Evolutionary conservation across 441 rosid genomes (phyloP), one percentile per base, ranked within the genome.

Genomic region (Arabidopsis hybrid): DNA sequence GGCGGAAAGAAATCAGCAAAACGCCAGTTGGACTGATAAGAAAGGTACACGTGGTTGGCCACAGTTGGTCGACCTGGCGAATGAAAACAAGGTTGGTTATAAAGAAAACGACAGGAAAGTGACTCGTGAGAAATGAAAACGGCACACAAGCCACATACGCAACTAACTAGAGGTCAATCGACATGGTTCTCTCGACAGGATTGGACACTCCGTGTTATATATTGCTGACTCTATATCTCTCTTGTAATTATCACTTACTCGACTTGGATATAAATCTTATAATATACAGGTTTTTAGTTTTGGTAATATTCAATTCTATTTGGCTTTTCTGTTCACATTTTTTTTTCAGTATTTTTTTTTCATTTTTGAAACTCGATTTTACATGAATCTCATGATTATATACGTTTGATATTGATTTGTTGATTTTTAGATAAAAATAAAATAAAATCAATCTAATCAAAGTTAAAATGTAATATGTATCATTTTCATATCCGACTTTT

Each of bases 121-220:
- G 78, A 75, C 65, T 26, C 47, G 16, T 74, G 73, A 69, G 16
- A 7, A 52, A 38, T 14, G 26, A 69, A 69, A 75, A 69, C 75
- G 79, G 65, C 79, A 69, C 65, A 68, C 64, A 68, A 75, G 51
- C 59, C 58, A 45, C n/a, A 68, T 12, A 75, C 74, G 74, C 74
- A 75, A 75, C 74, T 26, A 18, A 45, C 36, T 35, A 65, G 29
- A 73, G 36, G 51, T 63, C 57, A 52, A 52, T 67, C 69, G 63
- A 75, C 69, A 36, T 65, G 47, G 57, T 47, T 45, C 60, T 47
- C 60, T 65, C 59, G 51, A 65, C 66, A 46, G 35, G 51, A 68
- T 16, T 52, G 59, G 57, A 34, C 69, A 75, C 3, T 31, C 59
- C 50, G 26, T 51, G 47, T 45, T 9, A 46, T 62, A 2, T 29